phyloP scores from a whole-genome alignment of 495 filamentous ascomycete genomes.

The Penicillium soppii region DNA sequence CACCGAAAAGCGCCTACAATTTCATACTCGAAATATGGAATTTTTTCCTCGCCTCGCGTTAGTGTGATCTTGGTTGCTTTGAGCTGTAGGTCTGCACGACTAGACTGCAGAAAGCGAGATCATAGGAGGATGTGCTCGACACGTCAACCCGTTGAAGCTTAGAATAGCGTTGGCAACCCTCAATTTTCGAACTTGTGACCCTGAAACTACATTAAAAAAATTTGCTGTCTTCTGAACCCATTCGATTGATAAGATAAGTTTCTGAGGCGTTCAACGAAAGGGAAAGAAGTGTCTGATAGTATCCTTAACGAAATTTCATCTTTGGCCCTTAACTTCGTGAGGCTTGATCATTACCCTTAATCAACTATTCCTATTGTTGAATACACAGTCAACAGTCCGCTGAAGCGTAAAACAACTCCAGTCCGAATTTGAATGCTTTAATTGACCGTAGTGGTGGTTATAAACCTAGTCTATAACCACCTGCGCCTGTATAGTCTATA shows the following conservation, averaged over 20 bases:
- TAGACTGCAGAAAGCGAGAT: conserved; percentile 10
- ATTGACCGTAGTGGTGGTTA: background rate
- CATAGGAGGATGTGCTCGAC: background rate
- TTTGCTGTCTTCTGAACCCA: background rate
- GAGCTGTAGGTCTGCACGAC: background rate
- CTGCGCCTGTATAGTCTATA: background rate
- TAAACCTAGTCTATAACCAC: background rate
- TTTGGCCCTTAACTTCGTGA: conserved; percentile 1
- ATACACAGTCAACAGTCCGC: background rate
- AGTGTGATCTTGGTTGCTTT: background rate
- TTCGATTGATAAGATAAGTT: background rate
- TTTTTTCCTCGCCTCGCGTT: background rate
- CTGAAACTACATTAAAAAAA: background rate
- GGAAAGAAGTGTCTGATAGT: conserved; percentile 2
- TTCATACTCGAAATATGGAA: background rate
- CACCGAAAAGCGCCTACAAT: background rate
- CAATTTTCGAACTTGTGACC: conserved; percentile 1
- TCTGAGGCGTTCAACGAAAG: conserved; percentile 5
- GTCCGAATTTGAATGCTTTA: background rate
- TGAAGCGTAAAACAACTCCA: background rate
- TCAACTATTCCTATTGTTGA: background rate
- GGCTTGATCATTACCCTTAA: background rate
- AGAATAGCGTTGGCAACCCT: background rate
- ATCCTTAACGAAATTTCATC: background rate
- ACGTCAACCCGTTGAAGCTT: conserved; percentile 9